Evolutionary conservation across 2,329 filamentous ascomycete species (phyloP).

Genomic region (Fusarium acutatum): DNA sequence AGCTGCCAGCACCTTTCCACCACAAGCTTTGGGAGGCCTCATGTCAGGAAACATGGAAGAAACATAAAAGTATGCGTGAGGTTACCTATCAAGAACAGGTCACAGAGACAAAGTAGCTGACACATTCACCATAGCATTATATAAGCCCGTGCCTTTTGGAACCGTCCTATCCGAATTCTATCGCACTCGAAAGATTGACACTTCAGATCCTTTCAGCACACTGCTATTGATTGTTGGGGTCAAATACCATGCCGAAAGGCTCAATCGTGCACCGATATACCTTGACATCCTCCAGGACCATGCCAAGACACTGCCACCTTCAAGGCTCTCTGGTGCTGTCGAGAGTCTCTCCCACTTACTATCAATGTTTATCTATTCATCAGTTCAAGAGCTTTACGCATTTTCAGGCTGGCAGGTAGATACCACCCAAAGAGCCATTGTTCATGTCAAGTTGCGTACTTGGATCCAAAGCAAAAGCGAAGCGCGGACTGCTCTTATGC

Average conservation of each 20-base stretch:
- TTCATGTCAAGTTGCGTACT: neutral
- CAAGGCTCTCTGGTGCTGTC: neutral
- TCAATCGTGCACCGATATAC: neutral
- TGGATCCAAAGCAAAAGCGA: neutral
- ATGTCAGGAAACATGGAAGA: neutral
- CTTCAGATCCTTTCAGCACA: neutral
- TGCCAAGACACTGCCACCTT: neutral
- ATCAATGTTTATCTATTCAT: neutral
- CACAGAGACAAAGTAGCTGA: too few species aligned
- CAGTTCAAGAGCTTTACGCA: neutral
- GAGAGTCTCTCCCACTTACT: neutral
- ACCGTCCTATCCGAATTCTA: neutral
- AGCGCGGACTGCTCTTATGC: neutral
- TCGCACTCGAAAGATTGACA: neutral
- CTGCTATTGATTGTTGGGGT: neutral
- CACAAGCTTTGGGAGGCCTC: neutral
- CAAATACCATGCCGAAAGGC: neutral
- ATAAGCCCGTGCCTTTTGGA: neutral
- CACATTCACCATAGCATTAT: too few species aligned
- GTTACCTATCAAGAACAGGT: too few species aligned
- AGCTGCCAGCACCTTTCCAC: neutral
- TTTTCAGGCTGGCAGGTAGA: neutral
- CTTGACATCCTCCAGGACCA: neutral
- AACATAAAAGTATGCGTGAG: neutral
- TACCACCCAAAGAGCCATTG: neutral